A percentile compares a stretch with the other conserved stretches of the same genome.
phyloP scores from a whole-genome alignment of 768 basidiomycete genomes.

The Lactifluus rugatus region DNA sequence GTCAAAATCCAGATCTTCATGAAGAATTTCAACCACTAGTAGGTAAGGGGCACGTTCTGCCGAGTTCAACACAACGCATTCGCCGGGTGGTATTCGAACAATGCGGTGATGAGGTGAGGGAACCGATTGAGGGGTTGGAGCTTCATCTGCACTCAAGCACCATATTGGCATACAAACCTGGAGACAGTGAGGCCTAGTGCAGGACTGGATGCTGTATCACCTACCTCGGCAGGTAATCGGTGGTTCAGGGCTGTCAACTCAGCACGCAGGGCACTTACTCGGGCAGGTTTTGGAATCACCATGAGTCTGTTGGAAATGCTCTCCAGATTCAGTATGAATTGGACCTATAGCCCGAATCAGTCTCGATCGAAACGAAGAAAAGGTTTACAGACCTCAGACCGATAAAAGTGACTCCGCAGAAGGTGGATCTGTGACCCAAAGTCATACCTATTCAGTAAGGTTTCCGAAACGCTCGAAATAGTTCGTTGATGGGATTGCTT shows the following conservation, averaged over 20 bases:
- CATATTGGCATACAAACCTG: conserved; percentile 86
- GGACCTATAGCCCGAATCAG: conserved; percentile 41
- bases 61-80: conserved; percentile 95
- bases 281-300: conserved; percentile 86
- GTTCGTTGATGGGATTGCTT: conserved; percentile 38
- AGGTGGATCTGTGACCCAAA: conserved; percentile 56
- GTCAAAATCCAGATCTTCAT: conserved; percentile 88
- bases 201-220: conserved; percentile 7
- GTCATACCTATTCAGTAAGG: conserved; percentile 61
- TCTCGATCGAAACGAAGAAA: neutral
- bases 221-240: conserved; percentile 89
- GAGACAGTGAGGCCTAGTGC: conserved; percentile 12
- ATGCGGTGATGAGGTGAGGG: conserved; percentile 82
- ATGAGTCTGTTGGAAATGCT: conserved; percentile 87
- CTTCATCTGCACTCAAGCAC: conserved; percentile 64
- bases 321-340: conserved; percentile 82
- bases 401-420: conserved; percentile 78
- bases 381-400: conserved; percentile 55
- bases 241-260: conserved; percentile 95
- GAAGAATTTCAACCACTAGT: conserved; percentile 82
- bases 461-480: conserved; percentile 39
- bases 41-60: conserved; percentile 94
- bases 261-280: conserved; percentile 92
- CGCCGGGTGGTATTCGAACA: conserved; percentile 94
- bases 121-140: conserved; percentile 30